These are phyloP conservation scores for Anthracocystis setariae DNA, from an alignment of 1,284 basidiomycete species.

Conservation along the genomic window DNA sequence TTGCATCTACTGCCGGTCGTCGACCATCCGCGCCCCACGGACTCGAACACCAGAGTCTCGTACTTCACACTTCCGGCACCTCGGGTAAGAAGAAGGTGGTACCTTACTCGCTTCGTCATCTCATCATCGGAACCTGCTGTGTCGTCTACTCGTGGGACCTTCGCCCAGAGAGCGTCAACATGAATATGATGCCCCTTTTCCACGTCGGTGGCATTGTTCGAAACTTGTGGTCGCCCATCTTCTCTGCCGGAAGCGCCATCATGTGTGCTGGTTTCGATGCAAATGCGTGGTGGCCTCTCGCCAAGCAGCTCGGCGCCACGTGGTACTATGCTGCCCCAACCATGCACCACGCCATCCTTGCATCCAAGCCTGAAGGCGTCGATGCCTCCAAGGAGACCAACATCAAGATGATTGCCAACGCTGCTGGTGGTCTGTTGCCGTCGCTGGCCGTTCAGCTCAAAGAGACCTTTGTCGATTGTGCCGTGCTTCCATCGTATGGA, in stretches of 20 bases:
- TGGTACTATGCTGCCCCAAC: slow-evolving; percentile 68
- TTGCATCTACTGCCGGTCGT: slow-evolving; percentile 42
- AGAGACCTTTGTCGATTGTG: slow-evolving; percentile 61
- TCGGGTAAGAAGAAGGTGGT: slow-evolving; percentile 68
- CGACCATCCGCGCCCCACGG: slow-evolving; percentile 56
- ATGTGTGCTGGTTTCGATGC: slow-evolving; percentile 67
- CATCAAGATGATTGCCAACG: slow-evolving; percentile 67
- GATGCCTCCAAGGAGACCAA: slow-evolving; percentile 56
- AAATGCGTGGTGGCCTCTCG: slow-evolving; percentile 65
- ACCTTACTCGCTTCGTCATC: slow-evolving; percentile 65
- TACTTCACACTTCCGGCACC: slow-evolving; percentile 67
- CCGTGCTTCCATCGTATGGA: slow-evolving; percentile 67
- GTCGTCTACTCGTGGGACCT: slow-evolving; percentile 66
- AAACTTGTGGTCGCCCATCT: slow-evolving; percentile 66
- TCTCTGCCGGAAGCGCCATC: slow-evolving; percentile 66
- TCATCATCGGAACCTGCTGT: slow-evolving; percentile 66
- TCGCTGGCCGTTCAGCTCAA: slow-evolving; percentile 66
- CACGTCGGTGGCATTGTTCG: slow-evolving; percentile 68
- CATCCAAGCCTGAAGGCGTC: slow-evolving; percentile 61
- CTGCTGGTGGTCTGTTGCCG: slow-evolving; percentile 66
- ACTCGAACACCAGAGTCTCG: slow-evolving; percentile 64
- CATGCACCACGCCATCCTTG: slow-evolving; percentile 68
- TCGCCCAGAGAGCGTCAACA: slow-evolving; percentile 64
- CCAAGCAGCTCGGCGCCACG: slow-evolving; percentile 64
- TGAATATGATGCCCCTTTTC: slow-evolving; percentile 69